phyloP scores from a whole-genome alignment of 495 filamentous ascomycete genomes.

The Astrothelium subdiscretum region DNA sequence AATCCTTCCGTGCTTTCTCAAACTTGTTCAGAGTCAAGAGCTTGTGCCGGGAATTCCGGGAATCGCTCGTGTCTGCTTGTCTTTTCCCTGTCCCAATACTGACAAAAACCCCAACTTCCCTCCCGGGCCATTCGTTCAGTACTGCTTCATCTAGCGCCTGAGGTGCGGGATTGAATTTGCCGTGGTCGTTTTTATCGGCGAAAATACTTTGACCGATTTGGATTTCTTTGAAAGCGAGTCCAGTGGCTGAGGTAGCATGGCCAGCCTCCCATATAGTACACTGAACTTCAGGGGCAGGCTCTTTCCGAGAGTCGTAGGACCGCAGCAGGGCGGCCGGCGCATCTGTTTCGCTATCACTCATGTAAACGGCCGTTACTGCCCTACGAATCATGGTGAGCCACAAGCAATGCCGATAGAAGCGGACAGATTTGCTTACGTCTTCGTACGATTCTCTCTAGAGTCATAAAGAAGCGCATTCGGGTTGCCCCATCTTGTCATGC shows the following conservation, averaged over 20 bases:
- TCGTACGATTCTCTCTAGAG: slow-evolving; percentile 70
- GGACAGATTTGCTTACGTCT: slow-evolving; percentile 61
- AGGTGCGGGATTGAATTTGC: slow-evolving; percentile 84
- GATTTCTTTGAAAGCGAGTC: slow-evolving; percentile 89
- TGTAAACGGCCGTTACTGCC: slow-evolving; percentile 84
- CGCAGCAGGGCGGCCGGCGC: slow-evolving; percentile 62
- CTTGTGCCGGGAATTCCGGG: too few species aligned
- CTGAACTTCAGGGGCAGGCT: slow-evolving; percentile 76
- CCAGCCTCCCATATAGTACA: slow-evolving; percentile 95
- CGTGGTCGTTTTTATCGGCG: slow-evolving; percentile 80
- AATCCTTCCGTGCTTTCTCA: slow-evolving; percentile 70
- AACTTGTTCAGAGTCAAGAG: slow-evolving; percentile 67
- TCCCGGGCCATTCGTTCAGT: slow-evolving; percentile 86
- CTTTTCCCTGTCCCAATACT: slow-evolving; percentile 88
- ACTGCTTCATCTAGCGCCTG: slow-evolving; percentile 80
- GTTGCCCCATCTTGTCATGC: slow-evolving; percentile 39
- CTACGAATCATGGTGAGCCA: slow-evolving; percentile 30
- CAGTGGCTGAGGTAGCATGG: slow-evolving; percentile 84
- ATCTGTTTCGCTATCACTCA: slow-evolving; percentile 45
- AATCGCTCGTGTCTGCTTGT: slow-evolving; percentile 57
- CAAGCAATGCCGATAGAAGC: not conserved
- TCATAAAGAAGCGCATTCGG: slow-evolving; percentile 67
- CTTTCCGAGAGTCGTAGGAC: slow-evolving; percentile 88
- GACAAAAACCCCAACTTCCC: slow-evolving; percentile 80
- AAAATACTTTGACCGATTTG: slow-evolving; percentile 88